Percentiles rank a stretch among this genome's conserved stretches.
Conservation (phyloP, 768 basidiomycete species). For the Vishniacozyma victoriae region DNA sequence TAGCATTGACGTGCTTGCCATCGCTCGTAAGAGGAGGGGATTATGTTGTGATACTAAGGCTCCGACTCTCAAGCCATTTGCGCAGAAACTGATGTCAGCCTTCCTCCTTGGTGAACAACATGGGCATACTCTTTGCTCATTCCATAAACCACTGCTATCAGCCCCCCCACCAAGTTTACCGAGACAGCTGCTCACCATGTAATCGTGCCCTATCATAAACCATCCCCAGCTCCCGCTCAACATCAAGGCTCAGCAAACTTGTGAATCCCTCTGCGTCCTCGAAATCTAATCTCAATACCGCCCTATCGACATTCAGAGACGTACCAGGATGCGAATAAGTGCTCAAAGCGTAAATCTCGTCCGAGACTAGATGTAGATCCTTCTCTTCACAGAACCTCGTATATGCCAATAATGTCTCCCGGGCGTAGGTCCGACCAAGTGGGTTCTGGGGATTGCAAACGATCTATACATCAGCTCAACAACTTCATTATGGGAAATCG, state of each 20-base stretch:
- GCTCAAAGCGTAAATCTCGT: slow-evolving; percentile 46
- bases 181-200: slow-evolving; percentile 42
- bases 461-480: slow-evolving; percentile 15
- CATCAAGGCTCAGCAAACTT: slow-evolving; percentile 37
- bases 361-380: slow-evolving; percentile 43
- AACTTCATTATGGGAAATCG: not conserved
- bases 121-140: slow-evolving; percentile 40
- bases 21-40: slow-evolving; percentile 37
- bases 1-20: slow-evolving; percentile 41
- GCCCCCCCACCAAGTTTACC: no score
- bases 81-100: slow-evolving; percentile 22
- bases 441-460: slow-evolving; percentile 40
- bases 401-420: slow-evolving; percentile 39
- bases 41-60: slow-evolving; percentile 41
- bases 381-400: slow-evolving; percentile 42
- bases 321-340: slow-evolving; percentile 33
- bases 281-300: slow-evolving; percentile 6
- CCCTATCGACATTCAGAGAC: not conserved
- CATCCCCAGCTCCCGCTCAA: slow-evolving; percentile 37
- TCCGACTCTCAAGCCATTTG: slow-evolving; percentile 35
- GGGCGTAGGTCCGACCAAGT: slow-evolving; percentile 30
- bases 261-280: slow-evolving; percentile 34
- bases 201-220: slow-evolving; percentile 32
- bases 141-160: slow-evolving; percentile 34
- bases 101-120: not conserved